A percentile compares a stretch with the other conserved stretches of the same genome.
Conservation (phyloP, 2,329 filamentous ascomycete genomes). For the Pyrenophora graminea region DNA sequence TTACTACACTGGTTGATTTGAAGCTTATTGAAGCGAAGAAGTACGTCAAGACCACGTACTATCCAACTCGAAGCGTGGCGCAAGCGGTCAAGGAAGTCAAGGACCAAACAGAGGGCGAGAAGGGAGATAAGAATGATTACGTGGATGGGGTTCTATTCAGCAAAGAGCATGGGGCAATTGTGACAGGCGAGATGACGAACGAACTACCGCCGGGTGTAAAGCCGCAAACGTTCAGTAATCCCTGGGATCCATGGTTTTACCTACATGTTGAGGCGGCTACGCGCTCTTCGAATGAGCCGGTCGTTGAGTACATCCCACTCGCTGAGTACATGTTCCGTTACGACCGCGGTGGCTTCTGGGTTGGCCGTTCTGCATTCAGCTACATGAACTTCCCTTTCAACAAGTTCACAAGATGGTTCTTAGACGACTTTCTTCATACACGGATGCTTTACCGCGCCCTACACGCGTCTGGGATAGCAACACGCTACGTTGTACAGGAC, state of each 20-base stretch:
- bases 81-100: slow-evolving; percentile 50
- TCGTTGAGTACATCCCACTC: slow-evolving; percentile 63
- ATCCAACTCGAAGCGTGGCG: slow-evolving; percentile 48
- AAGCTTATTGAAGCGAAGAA: slow-evolving; percentile 52
- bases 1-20: slow-evolving; percentile 62
- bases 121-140: slow-evolving; percentile 49
- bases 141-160: slow-evolving; percentile 58
- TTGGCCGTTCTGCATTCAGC: slow-evolving; percentile 63
- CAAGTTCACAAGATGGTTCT: slow-evolving; percentile 62
- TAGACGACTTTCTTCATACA: slow-evolving; percentile 67
- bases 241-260: slow-evolving; percentile 58
- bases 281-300: slow-evolving; percentile 36
- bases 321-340: slow-evolving; percentile 73
- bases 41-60: slow-evolving; percentile 57
- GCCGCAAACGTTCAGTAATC: slow-evolving; percentile 47
- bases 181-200: slow-evolving; percentile 52
- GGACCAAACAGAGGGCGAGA: slow-evolving; percentile 42
- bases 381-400: slow-evolving; percentile 71
- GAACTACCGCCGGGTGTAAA: slow-evolving; percentile 34
- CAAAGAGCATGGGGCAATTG: slow-evolving; percentile 48
- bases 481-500: slow-evolving; percentile 68
- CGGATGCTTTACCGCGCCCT: slow-evolving; percentile 68
- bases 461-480: slow-evolving; percentile 64
- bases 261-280: slow-evolving; percentile 51
- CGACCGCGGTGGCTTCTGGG: slow-evolving; percentile 72